Evolutionary conservation across 352 stramenopile genomes (phyloP).

Genomic region (Pythium dissimile): DNA sequence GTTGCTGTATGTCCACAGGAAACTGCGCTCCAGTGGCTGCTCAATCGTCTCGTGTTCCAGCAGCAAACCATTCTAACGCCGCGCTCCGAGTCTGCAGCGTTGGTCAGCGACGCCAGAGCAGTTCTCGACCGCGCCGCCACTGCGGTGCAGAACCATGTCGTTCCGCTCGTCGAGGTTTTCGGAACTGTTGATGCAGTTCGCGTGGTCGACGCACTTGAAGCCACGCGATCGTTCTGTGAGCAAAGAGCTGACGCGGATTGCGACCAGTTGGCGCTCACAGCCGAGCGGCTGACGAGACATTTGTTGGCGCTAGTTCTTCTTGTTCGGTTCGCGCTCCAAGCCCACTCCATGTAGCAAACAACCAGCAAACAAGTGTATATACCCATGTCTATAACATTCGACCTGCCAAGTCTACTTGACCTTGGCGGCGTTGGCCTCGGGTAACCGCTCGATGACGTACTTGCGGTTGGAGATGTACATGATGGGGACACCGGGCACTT

Average conservation of each 20-base stretch:
- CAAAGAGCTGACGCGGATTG: no score
- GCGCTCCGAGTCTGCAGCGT: neutral
- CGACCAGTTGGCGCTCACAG: neutral
- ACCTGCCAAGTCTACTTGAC: constrained; percentile 72
- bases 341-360: neutral
- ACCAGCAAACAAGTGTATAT: neutral
- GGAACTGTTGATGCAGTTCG: neutral
- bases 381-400: neutral
- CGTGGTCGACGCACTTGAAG: neutral
- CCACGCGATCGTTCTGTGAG: neutral
- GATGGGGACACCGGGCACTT: constrained; percentile 99
- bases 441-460: constrained; percentile 99
- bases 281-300: neutral
- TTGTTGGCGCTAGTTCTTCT: constrained; percentile 6
- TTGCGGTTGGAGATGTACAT: constrained; percentile 99
- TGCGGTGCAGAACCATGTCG: neutral
- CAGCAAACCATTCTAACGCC: constrained; percentile 5
- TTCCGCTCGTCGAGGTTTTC: neutral
- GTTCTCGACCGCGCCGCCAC: neutral
- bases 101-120: neutral
- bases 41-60: constrained; percentile 9
- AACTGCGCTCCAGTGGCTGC: constrained; percentile 3
- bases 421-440: constrained; percentile 92
- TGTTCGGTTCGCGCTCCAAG: neutral
- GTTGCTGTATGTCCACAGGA: neutral